These are phyloP conservation scores for Dothidotthia symphoricarpi DNA, from an alignment of 2,329 filamentous ascomycete species.

Conservation along the genomic window DNA sequence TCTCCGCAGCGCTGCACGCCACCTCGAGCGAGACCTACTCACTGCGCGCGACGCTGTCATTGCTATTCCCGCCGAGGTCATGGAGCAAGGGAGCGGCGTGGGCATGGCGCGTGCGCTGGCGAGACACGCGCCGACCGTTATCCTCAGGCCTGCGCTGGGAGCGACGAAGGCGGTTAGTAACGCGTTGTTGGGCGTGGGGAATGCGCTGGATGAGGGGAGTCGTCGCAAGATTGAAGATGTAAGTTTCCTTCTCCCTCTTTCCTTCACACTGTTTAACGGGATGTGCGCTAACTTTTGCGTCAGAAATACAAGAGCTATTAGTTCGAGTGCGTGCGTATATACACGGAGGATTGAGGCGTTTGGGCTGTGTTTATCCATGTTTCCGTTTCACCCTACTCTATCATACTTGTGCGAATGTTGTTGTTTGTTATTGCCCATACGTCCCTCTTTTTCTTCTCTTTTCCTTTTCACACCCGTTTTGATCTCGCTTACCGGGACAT, in stretches of 20 bases:
- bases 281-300: slow-evolving; percentile 7
- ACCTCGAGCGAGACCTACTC: slow-evolving; percentile 82
- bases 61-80: slow-evolving; percentile 85
- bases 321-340: background rate
- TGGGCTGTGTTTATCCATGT: no score
- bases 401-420: no score
- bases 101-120: slow-evolving; percentile 77
- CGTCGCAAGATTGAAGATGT: slow-evolving; percentile 83
- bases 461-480: background rate
- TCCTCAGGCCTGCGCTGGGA: slow-evolving; percentile 86
- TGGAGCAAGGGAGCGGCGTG: slow-evolving; percentile 78
- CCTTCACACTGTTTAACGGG: background rate
- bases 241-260: slow-evolving; percentile 46
- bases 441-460: no score
- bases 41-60: slow-evolving; percentile 88
- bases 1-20: slow-evolving; percentile 75
- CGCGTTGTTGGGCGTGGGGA: slow-evolving; percentile 87
- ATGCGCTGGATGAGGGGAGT: slow-evolving; percentile 82
- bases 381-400: no score
- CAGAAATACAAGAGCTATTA: slow-evolving; percentile 38
- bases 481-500: no score
- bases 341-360: no score
- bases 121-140: slow-evolving; percentile 84
- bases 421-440: background rate
- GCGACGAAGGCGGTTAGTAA: slow-evolving; percentile 85